Base-by-base conservation (phyloP, 129 eudicot genomes). In the Saussurea involucrata region DNA sequence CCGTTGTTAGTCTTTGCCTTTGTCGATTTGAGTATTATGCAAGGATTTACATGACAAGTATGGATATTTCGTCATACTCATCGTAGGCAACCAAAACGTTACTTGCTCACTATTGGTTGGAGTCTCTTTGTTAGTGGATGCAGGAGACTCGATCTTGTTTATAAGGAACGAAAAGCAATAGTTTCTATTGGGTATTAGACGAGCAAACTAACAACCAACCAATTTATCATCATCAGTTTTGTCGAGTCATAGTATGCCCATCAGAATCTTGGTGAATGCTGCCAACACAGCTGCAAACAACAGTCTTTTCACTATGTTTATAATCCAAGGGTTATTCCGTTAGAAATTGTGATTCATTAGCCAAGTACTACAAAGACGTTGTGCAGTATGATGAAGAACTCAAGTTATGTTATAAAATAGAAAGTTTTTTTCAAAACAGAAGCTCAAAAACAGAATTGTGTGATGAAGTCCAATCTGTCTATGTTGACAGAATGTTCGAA, bases 251-350 rank as follows among this genome's bases (percentile, higher is more conserved):
- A 95, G 99, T 78, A 95, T 95, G 99, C 97, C 92, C 75, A 95
- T 95, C 13, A 97, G 99, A 32, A 82, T 95, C 24, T 85, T 95
- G 49, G 99, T 97, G 7, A 97, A 97, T 4, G 99, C 99, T 31
- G 99, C 99, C 31, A 96, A 95, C 81, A 97, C 99, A 46, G 96
- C 97, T 75, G 96, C 96, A 65, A 95, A 86, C 85, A 92, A 87
- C 67, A 95, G 97, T 82, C 96, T 90, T 8, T 95, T 95, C 83
- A 92, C 97, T 1, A 87, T 95, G 15, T 95, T 42, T 95, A 87
- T 71, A 95, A 95, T 84, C 99, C 99, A 57, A 92, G 98, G 98
- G n/a, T n/a, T n/a, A n/a, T n/a, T n/a, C n/a, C n/a, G n/a, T n/a
- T n/a, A n/a, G n/a, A n/a, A n/a, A n/a, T n/a, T n/a, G n/a, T n/a